A percentile compares a stretch with the other conserved stretches of the same genome.
Evolutionary conservation across 352 stramenopile genomes (phyloP).

Genomic region (Phytophthora nicotianae): DNA sequence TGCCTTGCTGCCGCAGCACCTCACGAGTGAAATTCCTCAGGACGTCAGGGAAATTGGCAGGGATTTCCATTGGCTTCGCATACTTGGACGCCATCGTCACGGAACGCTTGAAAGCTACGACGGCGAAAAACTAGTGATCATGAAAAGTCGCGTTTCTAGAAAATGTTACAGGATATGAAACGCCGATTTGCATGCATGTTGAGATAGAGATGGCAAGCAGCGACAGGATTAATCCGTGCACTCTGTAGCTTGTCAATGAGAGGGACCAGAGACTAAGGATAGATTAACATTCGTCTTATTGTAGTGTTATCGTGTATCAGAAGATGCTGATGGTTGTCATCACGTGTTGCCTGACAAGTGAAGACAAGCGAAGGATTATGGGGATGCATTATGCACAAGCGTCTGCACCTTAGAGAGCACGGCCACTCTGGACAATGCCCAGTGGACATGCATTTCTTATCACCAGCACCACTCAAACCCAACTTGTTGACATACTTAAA

Average conservation of each 20-base stretch:
- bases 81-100: conserved; percentile 82
- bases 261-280: conserved; percentile 1
- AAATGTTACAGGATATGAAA: conserved; percentile 23
- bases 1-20: conserved; percentile 82
- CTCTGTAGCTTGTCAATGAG: background rate
- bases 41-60: conserved; percentile 71
- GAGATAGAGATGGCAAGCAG: background rate
- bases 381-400: conserved; percentile 20
- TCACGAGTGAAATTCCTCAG: conserved; percentile 82
- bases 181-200: conserved; percentile 1
- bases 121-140: background rate
- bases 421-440: conserved; percentile 1
- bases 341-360: conserved; percentile 19
- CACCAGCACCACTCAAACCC: background rate
- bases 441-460: conserved; percentile 25
- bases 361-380: conserved; percentile 24
- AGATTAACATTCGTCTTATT: conserved; percentile 20
- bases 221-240: background rate
- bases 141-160: conserved; percentile 22
- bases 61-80: conserved; percentile 80
- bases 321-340: conserved; percentile 16
- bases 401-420: conserved; percentile 20
- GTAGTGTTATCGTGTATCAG: background rate
- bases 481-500: conserved; percentile 15
- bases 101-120: background rate